These are phyloP conservation scores for Suhomyces bolitotheri DNA, from an alignment of 1,139 yeast genomes.

Conservation along the genomic window DNA sequence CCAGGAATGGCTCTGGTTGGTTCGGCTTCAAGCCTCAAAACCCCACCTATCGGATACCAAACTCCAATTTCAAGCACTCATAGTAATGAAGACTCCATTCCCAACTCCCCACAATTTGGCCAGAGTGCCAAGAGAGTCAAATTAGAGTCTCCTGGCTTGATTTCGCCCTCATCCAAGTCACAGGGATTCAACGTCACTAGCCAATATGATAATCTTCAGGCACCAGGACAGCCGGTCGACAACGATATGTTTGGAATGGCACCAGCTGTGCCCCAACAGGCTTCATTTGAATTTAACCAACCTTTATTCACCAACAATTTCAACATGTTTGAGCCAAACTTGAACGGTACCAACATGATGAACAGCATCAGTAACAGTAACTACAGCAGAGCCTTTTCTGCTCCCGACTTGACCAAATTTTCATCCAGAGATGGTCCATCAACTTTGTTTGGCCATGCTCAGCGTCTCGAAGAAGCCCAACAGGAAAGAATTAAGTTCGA, in stretches of 20 bases:
- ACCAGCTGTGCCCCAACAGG: constrained; percentile 15
- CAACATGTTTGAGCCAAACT: constrained; percentile 15
- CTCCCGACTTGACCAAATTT: constrained; percentile 27
- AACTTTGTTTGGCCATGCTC: constrained; percentile 12
- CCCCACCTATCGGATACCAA: constrained; percentile 13
- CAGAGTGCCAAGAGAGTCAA: constrained; percentile 17
- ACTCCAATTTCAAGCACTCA: constrained; percentile 15
- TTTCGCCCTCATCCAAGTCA: constrained; percentile 11
- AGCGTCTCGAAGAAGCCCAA: constrained; percentile 7
- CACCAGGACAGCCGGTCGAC: constrained; percentile 1
- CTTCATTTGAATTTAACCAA: constrained; percentile 18
- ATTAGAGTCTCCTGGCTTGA: constrained; percentile 14
- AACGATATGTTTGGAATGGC: not conserved
- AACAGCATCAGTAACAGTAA: constrained; percentile 2
- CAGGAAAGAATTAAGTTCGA: constrained; percentile 4
- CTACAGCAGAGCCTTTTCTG: constrained; percentile 27
- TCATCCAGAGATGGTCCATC: constrained; percentile 8
- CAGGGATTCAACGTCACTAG: constrained; percentile 6
- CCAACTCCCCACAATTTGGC: constrained; percentile 17
- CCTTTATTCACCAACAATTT: constrained; percentile 16
- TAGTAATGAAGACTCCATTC: constrained; percentile 10
- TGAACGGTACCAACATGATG: not conserved
- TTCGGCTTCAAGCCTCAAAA: constrained; percentile 5
- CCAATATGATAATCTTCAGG: constrained; percentile 2
- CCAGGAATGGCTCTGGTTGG: constrained; percentile 1